These are phyloP conservation scores for Eucalyptus shirleyi DNA, from an alignment of 345 rosid genomes.

Conservation along the genomic window DNA sequence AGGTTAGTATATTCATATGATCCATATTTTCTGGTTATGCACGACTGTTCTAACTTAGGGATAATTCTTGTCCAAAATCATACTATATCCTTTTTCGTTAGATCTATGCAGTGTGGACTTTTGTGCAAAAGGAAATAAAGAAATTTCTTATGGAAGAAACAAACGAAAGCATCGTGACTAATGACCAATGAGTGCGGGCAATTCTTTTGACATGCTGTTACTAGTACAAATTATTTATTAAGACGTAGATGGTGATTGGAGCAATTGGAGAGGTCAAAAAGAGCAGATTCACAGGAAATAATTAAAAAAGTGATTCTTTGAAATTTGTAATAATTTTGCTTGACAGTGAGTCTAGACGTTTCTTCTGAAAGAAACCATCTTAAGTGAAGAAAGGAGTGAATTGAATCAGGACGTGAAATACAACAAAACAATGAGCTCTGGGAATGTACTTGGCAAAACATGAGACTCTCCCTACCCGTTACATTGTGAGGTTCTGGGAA, in stretches of 20 bases:
- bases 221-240: not conserved
- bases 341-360: not conserved
- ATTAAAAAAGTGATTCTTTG: not conserved
- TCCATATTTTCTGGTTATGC: not conserved
- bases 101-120: not conserved
- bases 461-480: not conserved
- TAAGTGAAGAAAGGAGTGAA: not conserved
- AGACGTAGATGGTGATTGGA: not conserved
- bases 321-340: not conserved
- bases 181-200: not conserved
- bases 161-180: not conserved
- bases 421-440: not conserved
- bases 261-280: not conserved
- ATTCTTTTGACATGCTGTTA: not conserved
- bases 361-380: not conserved
- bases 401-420: not conserved
- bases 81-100: not conserved
- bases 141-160: not conserved
- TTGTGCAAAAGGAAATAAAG: not conserved
- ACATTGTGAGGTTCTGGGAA: not conserved
- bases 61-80: not conserved
- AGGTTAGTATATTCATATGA: slow-evolving; percentile 23
- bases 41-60: not conserved
- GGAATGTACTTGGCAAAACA: not conserved
- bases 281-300: not conserved